phyloP scores from a whole-genome alignment of 768 basidiomycete genomes.

The Phlebiopsis gigantea region DNA sequence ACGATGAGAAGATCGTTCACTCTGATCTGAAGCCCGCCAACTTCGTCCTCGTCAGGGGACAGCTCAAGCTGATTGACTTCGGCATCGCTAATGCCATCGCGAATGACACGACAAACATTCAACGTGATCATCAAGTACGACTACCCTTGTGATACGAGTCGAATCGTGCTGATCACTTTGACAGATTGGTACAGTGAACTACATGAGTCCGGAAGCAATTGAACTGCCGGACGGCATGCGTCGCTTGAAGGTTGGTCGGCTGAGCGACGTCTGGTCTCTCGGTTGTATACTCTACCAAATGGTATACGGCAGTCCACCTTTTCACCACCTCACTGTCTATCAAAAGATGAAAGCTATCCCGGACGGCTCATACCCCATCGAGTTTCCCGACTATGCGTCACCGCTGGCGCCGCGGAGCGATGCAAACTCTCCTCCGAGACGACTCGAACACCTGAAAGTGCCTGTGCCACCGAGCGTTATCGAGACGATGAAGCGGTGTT shows the following conservation, averaged over 20 bases:
- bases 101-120: slow-evolving; percentile 97
- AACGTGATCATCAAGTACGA: slow-evolving; percentile 86
- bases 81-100: slow-evolving; percentile 99
- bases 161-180: not conserved
- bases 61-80: slow-evolving; percentile 96
- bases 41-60: slow-evolving; percentile 92
- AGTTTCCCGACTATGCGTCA: slow-evolving; percentile 69
- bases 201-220: slow-evolving; percentile 98
- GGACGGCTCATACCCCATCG: slow-evolving; percentile 66
- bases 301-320: slow-evolving; percentile 93
- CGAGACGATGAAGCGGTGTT: slow-evolving; percentile 74
- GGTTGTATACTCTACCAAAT: slow-evolving; percentile 99
- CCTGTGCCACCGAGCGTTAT: slow-evolving; percentile 76
- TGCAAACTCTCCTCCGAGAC: slow-evolving; percentile 34
- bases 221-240: slow-evolving; percentile 83
- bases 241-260: slow-evolving; percentile 89
- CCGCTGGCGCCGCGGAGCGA: slow-evolving; percentile 39
- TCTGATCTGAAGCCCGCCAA: slow-evolving; percentile 98
- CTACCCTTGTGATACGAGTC: not conserved
- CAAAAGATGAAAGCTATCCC: slow-evolving; percentile 96
- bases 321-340: slow-evolving; percentile 75
- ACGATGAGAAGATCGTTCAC: slow-evolving; percentile 98
- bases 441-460: slow-evolving; percentile 63
- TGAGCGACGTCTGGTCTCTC: slow-evolving; percentile 96
- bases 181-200: slow-evolving; percentile 95